Conservation (phyloP, 768 basidiomycete genomes). For the Tricholoma terreum region DNA sequence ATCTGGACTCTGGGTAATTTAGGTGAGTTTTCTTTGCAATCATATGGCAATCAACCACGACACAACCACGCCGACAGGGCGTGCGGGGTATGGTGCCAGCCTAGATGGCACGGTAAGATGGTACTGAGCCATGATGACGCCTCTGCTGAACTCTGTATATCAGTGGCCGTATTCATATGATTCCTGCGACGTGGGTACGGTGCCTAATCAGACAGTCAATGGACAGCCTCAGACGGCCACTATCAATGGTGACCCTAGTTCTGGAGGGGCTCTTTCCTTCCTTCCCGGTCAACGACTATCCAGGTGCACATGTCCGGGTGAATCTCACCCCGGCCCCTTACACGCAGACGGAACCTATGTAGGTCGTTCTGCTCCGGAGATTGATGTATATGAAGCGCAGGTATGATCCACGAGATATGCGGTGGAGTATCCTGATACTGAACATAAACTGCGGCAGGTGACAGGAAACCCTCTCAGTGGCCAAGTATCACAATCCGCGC, state of each 20-base stretch:
- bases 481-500: constrained; percentile 80
- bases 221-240: constrained; percentile 61
- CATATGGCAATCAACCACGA: constrained; percentile 1
- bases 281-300: constrained; percentile 87
- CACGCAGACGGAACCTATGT: constrained; percentile 75
- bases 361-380: constrained; percentile 84
- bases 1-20: constrained; percentile 82
- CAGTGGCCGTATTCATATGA: constrained; percentile 86
- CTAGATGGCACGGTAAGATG: constrained; percentile 69
- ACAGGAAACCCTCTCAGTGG: constrained; percentile 35
- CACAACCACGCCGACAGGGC: constrained; percentile 37
- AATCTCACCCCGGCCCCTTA: constrained; percentile 85
- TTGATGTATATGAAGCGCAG: constrained; percentile 87
- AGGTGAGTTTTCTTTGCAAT: constrained; percentile 30
- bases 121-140: not conserved
- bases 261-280: constrained; percentile 63
- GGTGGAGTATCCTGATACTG: not conserved
- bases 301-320: constrained; percentile 82
- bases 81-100: constrained; percentile 85
- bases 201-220: constrained; percentile 75
- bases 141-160: constrained; percentile 5
- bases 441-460: constrained; percentile 16
- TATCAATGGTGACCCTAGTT: constrained; percentile 53
- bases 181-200: constrained; percentile 91
- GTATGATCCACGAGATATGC: constrained; percentile 27